Base-by-base conservation (phyloP, 352 stramenopile species). In the Pythium sukuiense region DNA sequence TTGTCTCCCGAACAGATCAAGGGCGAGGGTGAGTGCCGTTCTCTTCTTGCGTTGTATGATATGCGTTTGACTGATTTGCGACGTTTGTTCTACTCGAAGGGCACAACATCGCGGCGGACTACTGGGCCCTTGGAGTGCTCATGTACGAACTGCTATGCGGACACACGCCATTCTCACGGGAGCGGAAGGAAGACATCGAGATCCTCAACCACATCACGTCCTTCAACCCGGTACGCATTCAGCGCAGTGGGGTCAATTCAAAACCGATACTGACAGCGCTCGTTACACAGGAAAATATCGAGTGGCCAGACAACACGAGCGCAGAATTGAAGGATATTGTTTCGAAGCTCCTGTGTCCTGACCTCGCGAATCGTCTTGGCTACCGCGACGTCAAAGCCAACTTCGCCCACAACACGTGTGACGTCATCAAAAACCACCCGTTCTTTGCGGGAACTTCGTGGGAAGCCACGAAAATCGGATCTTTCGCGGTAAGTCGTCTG, bases 131-230 rank as follows among this genome's bases (percentile, higher is more conserved):
- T 35, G 94, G 94, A 26, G 92, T 97, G 60, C 83, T 98, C 59
- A 92, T 98, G 75, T 98, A 97, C 76, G 94, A 98, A 73, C 80
- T 98, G 30, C 71, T 98, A 1, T 89, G 83, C 41, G 92, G 92
- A 4, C 76, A 85, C 20, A 97, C 93, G 2, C 93, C 94, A 3
- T 98, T 98, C 58, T 85, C 82, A 9, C 73, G 76, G 18, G 83
- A 93, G 63, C 89, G 88, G 52, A 81, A 92, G 48, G 88, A 93
- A 46, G 88, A 96, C 50, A 78, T 93, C 49, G 89, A 95, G 54
- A 95, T 96, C 63, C 79, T 96, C 65, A 95, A 95, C 72, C 72
- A 86, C 55, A 96, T 96, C 55, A 74, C 85, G 18, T 86, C 83
- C 18, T 96, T 94, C 73, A 69, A 61, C n/a, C 85, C 85, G 60